A percentile compares a stretch with the other conserved stretches of the same genome.
Conservation (phyloP, 495 filamentous ascomycete genomes). For the Aspergillus coremiiformis region DNA sequence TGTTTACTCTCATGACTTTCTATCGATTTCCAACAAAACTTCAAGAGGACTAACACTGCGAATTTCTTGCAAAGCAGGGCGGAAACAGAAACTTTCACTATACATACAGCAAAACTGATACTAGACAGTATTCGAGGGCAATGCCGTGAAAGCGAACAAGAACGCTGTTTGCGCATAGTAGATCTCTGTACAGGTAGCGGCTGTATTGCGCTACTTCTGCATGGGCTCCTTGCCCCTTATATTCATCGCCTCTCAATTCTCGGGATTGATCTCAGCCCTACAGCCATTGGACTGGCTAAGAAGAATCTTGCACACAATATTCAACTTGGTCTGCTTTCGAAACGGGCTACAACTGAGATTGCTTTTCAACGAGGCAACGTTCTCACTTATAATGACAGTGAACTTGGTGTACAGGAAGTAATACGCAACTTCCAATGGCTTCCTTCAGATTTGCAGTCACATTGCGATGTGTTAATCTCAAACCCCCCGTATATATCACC, state of each 20-base stretch:
- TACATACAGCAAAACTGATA: slow-evolving; percentile 47
- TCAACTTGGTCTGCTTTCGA: slow-evolving; percentile 16
- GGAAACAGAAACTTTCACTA: slow-evolving; percentile 66
- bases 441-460: not conserved
- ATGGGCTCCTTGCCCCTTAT: slow-evolving; percentile 42
- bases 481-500: slow-evolving; percentile 91
- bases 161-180: slow-evolving; percentile 48
- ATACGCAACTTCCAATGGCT: slow-evolving; percentile 1
- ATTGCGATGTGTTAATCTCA: slow-evolving; percentile 66
- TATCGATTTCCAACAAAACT: not conserved
- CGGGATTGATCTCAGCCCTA: slow-evolving; percentile 34
- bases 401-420: slow-evolving; percentile 10
- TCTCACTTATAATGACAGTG: slow-evolving; percentile 26
- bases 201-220: slow-evolving; percentile 75
- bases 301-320: slow-evolving; percentile 54
- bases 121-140: slow-evolving; percentile 3
- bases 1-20: not conserved
- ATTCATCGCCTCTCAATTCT: slow-evolving; percentile 27
- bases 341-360: slow-evolving; percentile 30
- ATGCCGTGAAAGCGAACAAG: not conserved
- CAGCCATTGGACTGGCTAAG: slow-evolving; percentile 54
- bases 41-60: not conserved
- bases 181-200: slow-evolving; percentile 90
- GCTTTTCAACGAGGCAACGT: slow-evolving; percentile 50
- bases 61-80: slow-evolving; percentile 29